phyloP scores from a whole-genome alignment of 1,139 yeast species.

The Zygoascus meyerae region DNA sequence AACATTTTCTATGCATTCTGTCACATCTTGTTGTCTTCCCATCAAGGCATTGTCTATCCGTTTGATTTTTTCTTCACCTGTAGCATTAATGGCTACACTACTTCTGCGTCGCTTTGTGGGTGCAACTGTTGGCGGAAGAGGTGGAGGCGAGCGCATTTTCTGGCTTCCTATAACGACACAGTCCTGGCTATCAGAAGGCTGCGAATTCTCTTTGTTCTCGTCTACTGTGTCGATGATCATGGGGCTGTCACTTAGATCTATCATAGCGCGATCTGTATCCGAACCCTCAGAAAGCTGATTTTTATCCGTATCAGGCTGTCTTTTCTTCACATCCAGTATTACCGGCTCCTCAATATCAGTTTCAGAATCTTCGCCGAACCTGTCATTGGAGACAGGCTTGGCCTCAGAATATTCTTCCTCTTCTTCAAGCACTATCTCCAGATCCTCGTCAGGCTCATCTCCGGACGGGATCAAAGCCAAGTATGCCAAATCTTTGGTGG shows the following conservation, averaged over 20 bases:
- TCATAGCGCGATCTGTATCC: slow-evolving; percentile 1
- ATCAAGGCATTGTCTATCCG: slow-evolving; percentile 33
- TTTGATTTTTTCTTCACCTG: slow-evolving; percentile 19
- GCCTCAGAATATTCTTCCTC: slow-evolving; percentile 13
- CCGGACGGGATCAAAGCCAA: slow-evolving; percentile 57
- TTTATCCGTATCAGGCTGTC: background rate
- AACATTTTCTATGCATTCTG: slow-evolving; percentile 94
- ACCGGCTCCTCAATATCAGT: slow-evolving; percentile 8
- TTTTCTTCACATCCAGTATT: background rate
- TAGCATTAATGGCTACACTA: slow-evolving; percentile 7
- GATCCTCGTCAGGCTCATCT: slow-evolving; percentile 16
- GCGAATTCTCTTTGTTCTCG: slow-evolving; percentile 11
- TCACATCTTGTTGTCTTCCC: slow-evolving; percentile 94
- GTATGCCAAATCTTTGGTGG: slow-evolving; percentile 79
- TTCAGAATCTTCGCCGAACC: slow-evolving; percentile 3
- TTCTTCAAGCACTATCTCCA: slow-evolving; percentile 11
- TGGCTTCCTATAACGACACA: background rate
- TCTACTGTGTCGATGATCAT: slow-evolving; percentile 14
- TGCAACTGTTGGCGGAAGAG: slow-evolving; percentile 7
- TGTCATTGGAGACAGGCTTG: slow-evolving; percentile 3
- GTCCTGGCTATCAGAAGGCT: background rate
- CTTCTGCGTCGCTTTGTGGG: slow-evolving; percentile 7
- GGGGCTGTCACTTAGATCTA: background rate
- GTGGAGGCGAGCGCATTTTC: slow-evolving; percentile 1
- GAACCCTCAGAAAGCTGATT: background rate